Percentiles rank a stretch among this genome's conserved stretches.
Conservation (phyloP, 2,329 filamentous ascomycete genomes). For the Cladosporium halotolerans region DNA sequence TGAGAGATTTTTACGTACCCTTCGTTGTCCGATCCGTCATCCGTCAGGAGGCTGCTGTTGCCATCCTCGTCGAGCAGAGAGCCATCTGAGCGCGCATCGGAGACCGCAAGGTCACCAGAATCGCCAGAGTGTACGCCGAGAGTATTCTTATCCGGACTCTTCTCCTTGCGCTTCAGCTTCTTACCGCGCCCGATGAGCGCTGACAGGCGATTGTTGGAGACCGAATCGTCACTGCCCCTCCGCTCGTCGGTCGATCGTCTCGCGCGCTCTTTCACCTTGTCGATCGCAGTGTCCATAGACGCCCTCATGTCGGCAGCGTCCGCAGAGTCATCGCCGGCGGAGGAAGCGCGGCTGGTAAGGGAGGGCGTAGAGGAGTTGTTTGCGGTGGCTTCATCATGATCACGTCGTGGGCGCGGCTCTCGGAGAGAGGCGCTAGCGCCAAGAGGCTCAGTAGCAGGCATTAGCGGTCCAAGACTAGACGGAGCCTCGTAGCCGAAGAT, state of each 20-base stretch:
- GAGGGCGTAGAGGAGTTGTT: constrained; percentile 23
- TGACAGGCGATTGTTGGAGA: constrained; percentile 41
- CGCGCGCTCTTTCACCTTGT: constrained; percentile 33
- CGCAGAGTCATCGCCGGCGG: constrained; percentile 14
- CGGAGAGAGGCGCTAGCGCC: constrained; percentile 6
- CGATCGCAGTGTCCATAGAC: constrained; percentile 35
- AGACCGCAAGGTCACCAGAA: constrained; percentile 8
- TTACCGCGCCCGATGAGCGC: constrained; percentile 34
- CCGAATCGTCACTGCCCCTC: constrained; percentile 33
- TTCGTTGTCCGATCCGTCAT: constrained; percentile 45
- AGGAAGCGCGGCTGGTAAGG: constrained; percentile 19
- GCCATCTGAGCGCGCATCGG: constrained; percentile 21
- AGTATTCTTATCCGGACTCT: constrained; percentile 18
- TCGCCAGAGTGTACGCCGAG: constrained; percentile 33
- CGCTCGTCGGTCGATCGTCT: constrained; percentile 36
- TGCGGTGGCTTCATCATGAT: constrained; percentile 1
- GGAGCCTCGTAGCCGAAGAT: constrained; percentile 2
- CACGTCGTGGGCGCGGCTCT: constrained; percentile 6
- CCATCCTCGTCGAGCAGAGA: constrained; percentile 40
- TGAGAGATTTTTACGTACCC: constrained; percentile 23
- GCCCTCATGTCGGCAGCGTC: constrained; percentile 22
- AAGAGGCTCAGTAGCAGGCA: constrained; percentile 16
- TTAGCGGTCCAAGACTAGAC: constrained; percentile 8
- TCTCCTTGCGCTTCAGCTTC: constrained; percentile 24
- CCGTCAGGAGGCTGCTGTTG: constrained; percentile 44